These are phyloP conservation scores for Lactifluus pinguis DNA, from an alignment of 768 basidiomycete genomes.

Conservation along the genomic window DNA sequence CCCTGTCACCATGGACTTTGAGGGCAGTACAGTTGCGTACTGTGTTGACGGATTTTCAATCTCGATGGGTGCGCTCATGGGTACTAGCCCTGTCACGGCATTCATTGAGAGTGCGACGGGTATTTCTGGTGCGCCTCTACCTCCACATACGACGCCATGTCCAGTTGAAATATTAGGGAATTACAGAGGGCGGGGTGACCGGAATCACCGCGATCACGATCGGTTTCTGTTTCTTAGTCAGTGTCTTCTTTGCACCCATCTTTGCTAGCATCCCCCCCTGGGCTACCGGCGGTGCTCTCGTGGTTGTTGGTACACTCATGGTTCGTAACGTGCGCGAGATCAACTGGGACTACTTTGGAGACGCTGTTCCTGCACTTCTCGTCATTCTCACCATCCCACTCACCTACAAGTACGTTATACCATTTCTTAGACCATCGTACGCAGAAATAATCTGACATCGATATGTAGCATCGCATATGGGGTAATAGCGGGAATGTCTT, in stretches of 20 bases:
- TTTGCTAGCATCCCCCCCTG: slow-evolving; percentile 81
- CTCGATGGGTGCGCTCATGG: slow-evolving; percentile 72
- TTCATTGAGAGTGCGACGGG: slow-evolving; percentile 80
- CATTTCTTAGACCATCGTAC: neutral
- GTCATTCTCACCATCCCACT: slow-evolving; percentile 73
- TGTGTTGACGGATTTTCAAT: slow-evolving; percentile 78
- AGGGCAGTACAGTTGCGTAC: slow-evolving; percentile 73
- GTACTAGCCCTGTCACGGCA: slow-evolving; percentile 74
- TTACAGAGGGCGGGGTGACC: slow-evolving; percentile 76
- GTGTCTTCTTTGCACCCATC: slow-evolving; percentile 81
- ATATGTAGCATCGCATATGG: slow-evolving; percentile 72
- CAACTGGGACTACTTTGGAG: slow-evolving; percentile 85
- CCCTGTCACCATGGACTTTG: slow-evolving; percentile 78
- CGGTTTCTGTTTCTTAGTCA: slow-evolving; percentile 71
- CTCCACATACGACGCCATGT: neutral
- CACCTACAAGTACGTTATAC: slow-evolving; percentile 53
- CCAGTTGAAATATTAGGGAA: slow-evolving; percentile 12
- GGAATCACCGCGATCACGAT: slow-evolving; percentile 70
- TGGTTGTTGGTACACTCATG: slow-evolving; percentile 85
- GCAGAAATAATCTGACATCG: slow-evolving; percentile 4
- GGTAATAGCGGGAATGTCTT: slow-evolving; percentile 69
- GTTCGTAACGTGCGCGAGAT: slow-evolving; percentile 75
- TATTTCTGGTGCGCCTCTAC: slow-evolving; percentile 43
- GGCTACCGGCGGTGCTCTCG: slow-evolving; percentile 81
- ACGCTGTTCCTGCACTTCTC: slow-evolving; percentile 81